Percentiles rank a stretch among this genome's conserved stretches.
Conservation (phyloP, 257 asterid species). For the Scutellaria baicalensis region DNA sequence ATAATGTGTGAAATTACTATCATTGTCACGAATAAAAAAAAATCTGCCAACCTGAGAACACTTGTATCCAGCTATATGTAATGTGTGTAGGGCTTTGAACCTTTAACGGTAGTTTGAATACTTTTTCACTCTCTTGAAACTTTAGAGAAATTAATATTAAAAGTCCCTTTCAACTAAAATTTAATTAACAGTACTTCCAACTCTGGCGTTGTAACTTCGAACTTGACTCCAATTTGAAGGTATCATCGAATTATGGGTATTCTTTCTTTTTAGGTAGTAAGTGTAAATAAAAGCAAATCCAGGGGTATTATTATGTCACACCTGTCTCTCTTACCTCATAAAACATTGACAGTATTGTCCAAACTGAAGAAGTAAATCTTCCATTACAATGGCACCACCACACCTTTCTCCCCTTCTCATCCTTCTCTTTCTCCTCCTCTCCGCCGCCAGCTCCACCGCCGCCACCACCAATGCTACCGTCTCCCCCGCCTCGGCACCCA, state of each 20-base stretch:
- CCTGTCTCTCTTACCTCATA: constrained; percentile 19
- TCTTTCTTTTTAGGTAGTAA: too few relatives aligned
- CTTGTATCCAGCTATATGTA: constrained; percentile 25
- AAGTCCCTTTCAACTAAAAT: not conserved
- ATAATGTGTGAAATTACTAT: too few relatives aligned
- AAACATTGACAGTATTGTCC: not conserved
- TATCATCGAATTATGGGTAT: too few relatives aligned
- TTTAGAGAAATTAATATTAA: not conserved
- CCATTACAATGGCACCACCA: constrained; percentile 27
- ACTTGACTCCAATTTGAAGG: too few relatives aligned
- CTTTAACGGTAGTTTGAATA: not conserved
- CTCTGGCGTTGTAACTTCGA: constrained; percentile 1
- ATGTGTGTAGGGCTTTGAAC: not conserved
- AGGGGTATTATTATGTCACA: constrained; percentile 12
- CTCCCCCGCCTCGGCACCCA: constrained; percentile 21
- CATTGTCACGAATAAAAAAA: not conserved
- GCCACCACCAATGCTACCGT: constrained; percentile 16
- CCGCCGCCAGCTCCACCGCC: constrained; percentile 16
- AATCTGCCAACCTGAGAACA: constrained; percentile 2
- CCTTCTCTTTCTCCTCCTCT: constrained; percentile 21
- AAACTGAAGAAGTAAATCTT: not conserved
- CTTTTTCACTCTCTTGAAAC: not conserved
- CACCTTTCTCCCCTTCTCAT: constrained; percentile 13
- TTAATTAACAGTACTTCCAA: not conserved
- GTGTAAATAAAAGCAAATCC: constrained; percentile 24